Evolutionary conservation across 805 yeast genomes (phyloP).

Genomic region (Kockiozyma suomiensis): DNA sequence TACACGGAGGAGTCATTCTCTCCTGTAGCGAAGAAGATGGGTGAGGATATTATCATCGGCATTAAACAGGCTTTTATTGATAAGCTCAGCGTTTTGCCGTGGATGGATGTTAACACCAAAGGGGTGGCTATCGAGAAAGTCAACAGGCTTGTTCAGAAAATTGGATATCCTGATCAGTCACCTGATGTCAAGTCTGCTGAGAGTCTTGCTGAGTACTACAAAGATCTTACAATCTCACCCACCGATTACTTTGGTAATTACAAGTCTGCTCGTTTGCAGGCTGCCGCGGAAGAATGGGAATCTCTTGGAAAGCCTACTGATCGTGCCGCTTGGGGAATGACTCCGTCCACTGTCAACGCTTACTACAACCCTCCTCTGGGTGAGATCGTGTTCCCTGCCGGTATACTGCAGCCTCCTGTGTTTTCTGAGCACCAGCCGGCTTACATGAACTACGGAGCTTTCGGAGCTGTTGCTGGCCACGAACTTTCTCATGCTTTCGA

Average conservation of each 20-base stretch:
- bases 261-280: constrained; percentile 25
- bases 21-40: constrained; percentile 31
- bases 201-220: constrained; percentile 28
- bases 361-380: constrained; percentile 35
- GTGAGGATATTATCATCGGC: constrained; percentile 29
- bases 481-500: constrained; percentile 35
- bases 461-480: constrained; percentile 35
- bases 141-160: constrained; percentile 29
- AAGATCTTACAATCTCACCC: constrained; percentile 22
- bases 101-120: constrained; percentile 33
- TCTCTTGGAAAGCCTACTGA: constrained; percentile 28
- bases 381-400: constrained; percentile 35
- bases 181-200: constrained; percentile 29
- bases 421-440: constrained; percentile 32
- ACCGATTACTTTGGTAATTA: constrained; percentile 29
- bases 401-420: constrained; percentile 33
- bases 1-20: constrained; percentile 31
- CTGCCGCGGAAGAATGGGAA: constrained; percentile 30
- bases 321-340: constrained; percentile 34
- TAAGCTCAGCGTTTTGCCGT: constrained; percentile 24
- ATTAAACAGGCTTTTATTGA: constrained; percentile 30
- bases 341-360: constrained; percentile 35
- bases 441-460: constrained; percentile 34
- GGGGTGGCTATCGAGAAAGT: constrained; percentile 32
- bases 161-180: constrained; percentile 32